phyloP scores from a whole-genome alignment of 345 rosid species.

The Boechera retrofracta region DNA sequence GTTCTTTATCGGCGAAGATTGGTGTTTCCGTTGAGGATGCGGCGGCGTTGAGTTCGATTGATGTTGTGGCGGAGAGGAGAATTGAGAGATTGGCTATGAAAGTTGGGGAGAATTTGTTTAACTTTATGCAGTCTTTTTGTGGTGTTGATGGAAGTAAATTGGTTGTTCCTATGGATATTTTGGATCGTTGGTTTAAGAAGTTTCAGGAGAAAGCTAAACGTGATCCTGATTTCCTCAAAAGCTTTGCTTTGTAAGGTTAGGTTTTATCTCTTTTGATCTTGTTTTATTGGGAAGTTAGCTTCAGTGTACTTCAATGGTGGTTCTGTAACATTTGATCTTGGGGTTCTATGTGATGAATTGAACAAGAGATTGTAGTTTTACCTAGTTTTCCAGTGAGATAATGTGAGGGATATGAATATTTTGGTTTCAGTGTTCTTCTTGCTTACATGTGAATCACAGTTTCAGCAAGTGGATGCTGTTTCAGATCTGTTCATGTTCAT shows the following conservation, averaged over 20 bases:
- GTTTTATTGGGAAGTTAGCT: background rate
- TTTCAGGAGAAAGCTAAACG: slow-evolving; percentile 92
- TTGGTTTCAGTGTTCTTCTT: no score
- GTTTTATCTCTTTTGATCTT: background rate
- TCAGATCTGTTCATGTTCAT: no score
- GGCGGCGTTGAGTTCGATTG: slow-evolving; percentile 74
- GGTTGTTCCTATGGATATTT: slow-evolving; percentile 93
- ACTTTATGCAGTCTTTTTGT: slow-evolving; percentile 97
- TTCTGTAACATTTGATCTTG: background rate
- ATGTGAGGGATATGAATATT: no score
- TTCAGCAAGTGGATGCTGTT: no score
- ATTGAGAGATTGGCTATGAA: slow-evolving; percentile 89
- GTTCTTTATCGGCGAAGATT: slow-evolving; percentile 74
- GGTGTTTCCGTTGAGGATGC: slow-evolving; percentile 86
- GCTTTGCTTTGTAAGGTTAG: slow-evolving; percentile 61
- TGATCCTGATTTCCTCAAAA: slow-evolving; percentile 82
- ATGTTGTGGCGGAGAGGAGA: slow-evolving; percentile 67
- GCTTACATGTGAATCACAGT: no score
- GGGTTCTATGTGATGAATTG: background rate
- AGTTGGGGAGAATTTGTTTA: slow-evolving; percentile 94
- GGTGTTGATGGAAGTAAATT: slow-evolving; percentile 84
- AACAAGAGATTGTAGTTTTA: slow-evolving; percentile 1
- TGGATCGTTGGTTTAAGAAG: slow-evolving; percentile 97
- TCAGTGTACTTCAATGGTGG: background rate
- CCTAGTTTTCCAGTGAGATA: background rate